Percentiles rank a stretch among this genome's conserved stretches.
Evolutionary conservation across 192 early-diverging fungal genomes (phyloP).

Genomic region (Ambispora gerdemannii): DNA sequence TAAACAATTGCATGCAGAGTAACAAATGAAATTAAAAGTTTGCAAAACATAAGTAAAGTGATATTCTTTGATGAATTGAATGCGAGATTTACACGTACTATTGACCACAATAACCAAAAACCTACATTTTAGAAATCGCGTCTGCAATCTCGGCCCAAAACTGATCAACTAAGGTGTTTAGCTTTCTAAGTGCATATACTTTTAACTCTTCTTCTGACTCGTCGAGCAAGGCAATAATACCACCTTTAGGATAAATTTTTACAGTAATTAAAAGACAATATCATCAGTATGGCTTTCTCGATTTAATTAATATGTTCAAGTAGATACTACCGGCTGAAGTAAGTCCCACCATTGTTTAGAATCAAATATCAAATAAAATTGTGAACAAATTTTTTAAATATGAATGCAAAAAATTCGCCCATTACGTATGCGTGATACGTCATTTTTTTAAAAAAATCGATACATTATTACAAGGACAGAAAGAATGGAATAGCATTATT

Average conservation of each 20-base stretch:
- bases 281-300: background rate
- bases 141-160: conserved; percentile 99
- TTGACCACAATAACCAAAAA: background rate
- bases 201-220: conserved; percentile 89
- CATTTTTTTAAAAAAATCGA: too few species aligned
- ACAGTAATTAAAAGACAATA: background rate
- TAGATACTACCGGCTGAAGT: background rate
- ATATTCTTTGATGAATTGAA: background rate
- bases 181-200: conserved; percentile 88
- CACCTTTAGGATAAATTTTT: conserved; percentile 50
- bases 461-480: too few species aligned
- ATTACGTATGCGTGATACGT: too few species aligned
- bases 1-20: too few species aligned
- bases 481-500: too few species aligned
- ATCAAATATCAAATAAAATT: background rate
- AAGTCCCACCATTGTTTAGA: background rate
- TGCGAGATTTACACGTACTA: too few species aligned
- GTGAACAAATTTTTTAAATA: too few species aligned
- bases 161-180: conserved; percentile 83
- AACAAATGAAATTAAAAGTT: too few species aligned
- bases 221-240: conserved; percentile 91
- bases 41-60: background rate
- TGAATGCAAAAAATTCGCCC: too few species aligned
- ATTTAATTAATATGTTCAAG: background rate
- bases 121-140: conserved; percentile 83